phyloP scores from a whole-genome alignment of 495 filamentous ascomycete genomes.

The Podospora comata region DNA sequence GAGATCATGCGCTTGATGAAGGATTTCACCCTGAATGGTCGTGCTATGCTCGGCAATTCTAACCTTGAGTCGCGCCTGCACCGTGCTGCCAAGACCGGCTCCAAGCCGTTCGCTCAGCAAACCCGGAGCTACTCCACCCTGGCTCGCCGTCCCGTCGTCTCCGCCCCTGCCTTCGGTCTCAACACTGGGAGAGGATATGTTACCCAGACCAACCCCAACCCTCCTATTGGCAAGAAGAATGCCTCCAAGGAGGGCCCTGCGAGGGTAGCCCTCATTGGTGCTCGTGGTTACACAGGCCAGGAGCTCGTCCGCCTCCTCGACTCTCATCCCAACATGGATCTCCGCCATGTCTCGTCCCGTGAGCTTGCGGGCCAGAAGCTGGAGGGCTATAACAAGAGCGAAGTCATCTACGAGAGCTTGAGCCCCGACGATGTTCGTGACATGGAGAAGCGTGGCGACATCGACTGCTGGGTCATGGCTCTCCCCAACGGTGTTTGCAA shows the following conservation, averaged over 20 bases:
- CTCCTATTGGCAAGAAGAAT: slow-evolving; percentile 92
- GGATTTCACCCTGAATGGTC: slow-evolving; percentile 79
- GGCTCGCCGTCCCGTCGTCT: slow-evolving; percentile 38
- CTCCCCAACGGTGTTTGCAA: slow-evolving; percentile 96
- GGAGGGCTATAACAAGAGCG: slow-evolving; percentile 87
- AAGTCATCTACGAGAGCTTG: slow-evolving; percentile 91
- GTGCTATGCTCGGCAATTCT: slow-evolving; percentile 85
- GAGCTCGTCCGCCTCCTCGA: slow-evolving; percentile 88
- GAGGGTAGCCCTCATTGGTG: slow-evolving; percentile 87
- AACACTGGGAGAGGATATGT: slow-evolving; percentile 51
- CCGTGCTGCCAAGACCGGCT: slow-evolving; percentile 62
- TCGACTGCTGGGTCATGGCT: slow-evolving; percentile 99
- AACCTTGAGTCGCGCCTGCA: slow-evolving; percentile 83
- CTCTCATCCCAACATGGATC: slow-evolving; percentile 88
- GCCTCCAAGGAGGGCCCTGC: slow-evolving; percentile 76
- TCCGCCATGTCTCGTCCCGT: slow-evolving; percentile 89
- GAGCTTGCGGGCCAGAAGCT: slow-evolving; percentile 89
- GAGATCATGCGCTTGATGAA: slow-evolving; percentile 84
- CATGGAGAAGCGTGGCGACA: slow-evolving; percentile 86
- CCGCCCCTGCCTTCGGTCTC: slow-evolving; percentile 19
- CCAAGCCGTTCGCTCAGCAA: slow-evolving; percentile 52
- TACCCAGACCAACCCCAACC: slow-evolving; percentile 91
- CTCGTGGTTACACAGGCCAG: slow-evolving; percentile 93
- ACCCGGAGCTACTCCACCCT: slow-evolving; percentile 62
- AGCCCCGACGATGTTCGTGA: slow-evolving; percentile 82